Conservation (phyloP, 2,329 filamentous ascomycete species). For the Alternaria dauci region DNA sequence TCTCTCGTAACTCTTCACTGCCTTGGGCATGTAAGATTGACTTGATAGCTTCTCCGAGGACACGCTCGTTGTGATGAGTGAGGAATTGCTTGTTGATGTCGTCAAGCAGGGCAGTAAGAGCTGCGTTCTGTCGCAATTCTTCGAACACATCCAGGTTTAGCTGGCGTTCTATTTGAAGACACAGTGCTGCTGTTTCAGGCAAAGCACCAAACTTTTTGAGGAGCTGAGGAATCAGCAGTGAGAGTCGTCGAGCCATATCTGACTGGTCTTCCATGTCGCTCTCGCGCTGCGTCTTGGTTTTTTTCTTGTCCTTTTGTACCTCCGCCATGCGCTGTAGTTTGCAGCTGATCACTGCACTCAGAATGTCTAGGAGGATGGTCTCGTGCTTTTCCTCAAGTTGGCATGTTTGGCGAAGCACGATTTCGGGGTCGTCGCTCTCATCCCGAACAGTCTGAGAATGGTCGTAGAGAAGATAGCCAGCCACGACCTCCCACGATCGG, state of each 20-base stretch:
- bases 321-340: conserved; percentile 73
- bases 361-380: conserved; percentile 82
- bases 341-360: conserved; percentile 82
- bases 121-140: conserved; percentile 85
- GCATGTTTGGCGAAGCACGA: conserved; percentile 73
- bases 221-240: conserved; percentile 80
- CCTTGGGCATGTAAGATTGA: conserved; percentile 85
- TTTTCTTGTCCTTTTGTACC: conserved; percentile 64
- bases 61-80: conserved; percentile 85
- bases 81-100: conserved; percentile 95
- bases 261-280: conserved; percentile 78
- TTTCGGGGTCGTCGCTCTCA: conserved; percentile 67
- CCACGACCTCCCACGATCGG: conserved; percentile 84
- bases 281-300: conserved; percentile 62
- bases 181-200: conserved; percentile 83
- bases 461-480: conserved; percentile 91
- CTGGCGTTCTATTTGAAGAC: conserved; percentile 84
- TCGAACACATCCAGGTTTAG: conserved; percentile 89
- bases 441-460: conserved; percentile 70
- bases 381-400: conserved; percentile 81
- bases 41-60: conserved; percentile 82
- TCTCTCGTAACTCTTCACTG: conserved; percentile 87
- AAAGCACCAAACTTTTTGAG: conserved; percentile 94
- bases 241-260: conserved; percentile 78
- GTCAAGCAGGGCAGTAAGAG: conserved; percentile 82